Conservation (phyloP, 345 rosid genomes). For the Eucalyptus marginata region DNA sequence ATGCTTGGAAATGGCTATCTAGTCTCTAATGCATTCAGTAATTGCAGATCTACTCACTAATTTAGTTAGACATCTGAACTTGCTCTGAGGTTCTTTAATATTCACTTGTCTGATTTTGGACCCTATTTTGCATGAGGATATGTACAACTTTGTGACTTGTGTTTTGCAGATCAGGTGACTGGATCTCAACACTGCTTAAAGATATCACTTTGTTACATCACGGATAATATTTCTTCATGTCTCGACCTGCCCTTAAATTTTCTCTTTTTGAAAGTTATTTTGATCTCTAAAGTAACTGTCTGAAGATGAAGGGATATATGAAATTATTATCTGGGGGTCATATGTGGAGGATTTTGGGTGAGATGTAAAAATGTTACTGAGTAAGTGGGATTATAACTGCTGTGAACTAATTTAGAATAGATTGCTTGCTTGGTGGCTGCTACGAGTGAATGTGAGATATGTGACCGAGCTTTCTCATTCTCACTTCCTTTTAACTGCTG, state of each 20-base stretch:
- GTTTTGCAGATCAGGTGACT: neutral
- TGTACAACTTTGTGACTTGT: neutral
- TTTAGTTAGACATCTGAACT: neutral
- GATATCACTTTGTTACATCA: neutral
- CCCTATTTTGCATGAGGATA: neutral
- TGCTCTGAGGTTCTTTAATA: neutral
- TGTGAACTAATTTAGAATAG: neutral
- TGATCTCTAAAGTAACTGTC: neutral
- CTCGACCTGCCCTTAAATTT: neutral
- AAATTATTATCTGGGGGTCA: neutral
- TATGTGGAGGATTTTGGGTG: neutral
- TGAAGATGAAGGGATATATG: neutral
- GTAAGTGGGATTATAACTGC: neutral
- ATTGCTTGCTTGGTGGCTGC: neutral
- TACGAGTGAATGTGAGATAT: neutral
- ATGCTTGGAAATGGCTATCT: neutral
- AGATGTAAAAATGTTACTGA: neutral
- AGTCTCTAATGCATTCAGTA: neutral
- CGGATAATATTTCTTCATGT: neutral
- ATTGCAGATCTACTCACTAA: neutral
- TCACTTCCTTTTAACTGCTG: neutral
- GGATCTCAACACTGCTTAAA: neutral
- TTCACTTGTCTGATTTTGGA: neutral
- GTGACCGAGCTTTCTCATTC: neutral
- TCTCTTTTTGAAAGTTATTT: neutral